Evolutionary conservation across 768 basidiomycete species (phyloP), one percentile per base, ranked within the genome.

Genomic region (Trametes villosa): DNA sequence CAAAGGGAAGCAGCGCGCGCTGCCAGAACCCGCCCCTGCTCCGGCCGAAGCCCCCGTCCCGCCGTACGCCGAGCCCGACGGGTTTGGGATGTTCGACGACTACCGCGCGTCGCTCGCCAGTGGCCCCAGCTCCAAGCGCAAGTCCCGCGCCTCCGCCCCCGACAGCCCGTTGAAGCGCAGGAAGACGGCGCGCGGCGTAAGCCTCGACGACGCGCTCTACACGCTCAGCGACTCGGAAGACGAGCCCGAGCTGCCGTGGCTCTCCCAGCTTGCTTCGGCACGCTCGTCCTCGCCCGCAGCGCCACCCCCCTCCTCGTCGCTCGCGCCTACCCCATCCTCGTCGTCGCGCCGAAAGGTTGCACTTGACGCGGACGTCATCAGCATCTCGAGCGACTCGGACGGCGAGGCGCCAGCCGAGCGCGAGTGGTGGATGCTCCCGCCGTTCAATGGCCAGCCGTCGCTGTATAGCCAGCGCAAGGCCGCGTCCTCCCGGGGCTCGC

Each of bases 301-400:
- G n/a, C n/a, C n/a, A n/a, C 41, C 42, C 6, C 15, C 29, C 18
- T 33, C 53, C 18, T 33, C 42, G 7, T 45, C 42, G 9, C 53
- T 30, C 15, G 41, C 30, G 13, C 41, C 53, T 20, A 44, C 30
- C 3, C 41, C 41, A 13, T 45, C 53, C 15, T 27, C 20, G 11
- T 27, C 20, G n/a, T n/a, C 42, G 42, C 20, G 15, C 42, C 18
- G 33, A 24, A 12, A n/a, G n/a, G n/a, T 24, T 8, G 18, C 26
- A 9, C 46, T 48, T 13, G 52, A n/a, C n/a, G n/a, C 13, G 7
- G 59, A 60, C 29, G 53, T 54, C 27, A 60, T 60, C 34, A 40
- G 36, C 20, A 34, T 60, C 44, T 41, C 59, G 20, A 60, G 52
- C 29, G 52, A 60, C 46, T 59, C 49, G 3, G 57, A 45, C n/a